Evolutionary conservation across 352 stramenopile species (phyloP).

Genomic region (Pythium pyrilobum): DNA sequence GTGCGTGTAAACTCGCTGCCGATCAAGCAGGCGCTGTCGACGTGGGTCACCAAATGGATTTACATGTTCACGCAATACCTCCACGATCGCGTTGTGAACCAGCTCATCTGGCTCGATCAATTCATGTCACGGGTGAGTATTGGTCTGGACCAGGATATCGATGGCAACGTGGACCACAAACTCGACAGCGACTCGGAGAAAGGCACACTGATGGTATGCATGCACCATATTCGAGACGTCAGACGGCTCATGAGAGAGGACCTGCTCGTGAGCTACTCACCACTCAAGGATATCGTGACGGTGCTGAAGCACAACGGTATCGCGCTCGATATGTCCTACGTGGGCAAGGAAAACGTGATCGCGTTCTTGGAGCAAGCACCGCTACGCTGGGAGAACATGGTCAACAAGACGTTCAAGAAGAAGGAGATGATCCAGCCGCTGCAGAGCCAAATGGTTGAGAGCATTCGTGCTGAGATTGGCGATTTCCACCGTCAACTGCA

Average conservation of each 20-base stretch:
- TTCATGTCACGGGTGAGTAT: conserved; percentile 79
- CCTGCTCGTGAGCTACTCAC: conserved; percentile 63
- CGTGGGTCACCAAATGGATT: conserved; percentile 94
- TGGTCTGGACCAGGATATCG: conserved; percentile 57
- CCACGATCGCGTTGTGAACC: conserved; percentile 83
- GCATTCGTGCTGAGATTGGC: conserved; percentile 59
- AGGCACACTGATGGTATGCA: conserved; percentile 76
- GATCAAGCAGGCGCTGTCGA: conserved; percentile 93
- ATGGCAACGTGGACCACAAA: conserved; percentile 36
- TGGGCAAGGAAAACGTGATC: conserved; percentile 79
- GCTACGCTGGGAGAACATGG: conserved; percentile 88
- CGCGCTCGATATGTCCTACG: conserved; percentile 80
- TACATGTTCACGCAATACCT: conserved; percentile 93
- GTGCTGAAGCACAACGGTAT: conserved; percentile 88
- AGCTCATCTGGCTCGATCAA: conserved; percentile 79
- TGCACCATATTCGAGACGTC: conserved; percentile 88
- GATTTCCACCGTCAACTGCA: conserved; percentile 73
- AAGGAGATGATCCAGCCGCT: conserved; percentile 90
- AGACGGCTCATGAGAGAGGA: conserved; percentile 79
- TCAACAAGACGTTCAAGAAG: conserved; percentile 92
- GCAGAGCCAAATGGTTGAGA: conserved; percentile 86
- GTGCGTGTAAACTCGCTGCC: conserved; percentile 90
- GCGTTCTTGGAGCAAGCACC: conserved; percentile 86
- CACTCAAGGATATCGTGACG: conserved; percentile 72
- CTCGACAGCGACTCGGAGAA: conserved; percentile 36